phyloP scores from a whole-genome alignment of 768 basidiomycete species.

The Suillus alpinus region DNA sequence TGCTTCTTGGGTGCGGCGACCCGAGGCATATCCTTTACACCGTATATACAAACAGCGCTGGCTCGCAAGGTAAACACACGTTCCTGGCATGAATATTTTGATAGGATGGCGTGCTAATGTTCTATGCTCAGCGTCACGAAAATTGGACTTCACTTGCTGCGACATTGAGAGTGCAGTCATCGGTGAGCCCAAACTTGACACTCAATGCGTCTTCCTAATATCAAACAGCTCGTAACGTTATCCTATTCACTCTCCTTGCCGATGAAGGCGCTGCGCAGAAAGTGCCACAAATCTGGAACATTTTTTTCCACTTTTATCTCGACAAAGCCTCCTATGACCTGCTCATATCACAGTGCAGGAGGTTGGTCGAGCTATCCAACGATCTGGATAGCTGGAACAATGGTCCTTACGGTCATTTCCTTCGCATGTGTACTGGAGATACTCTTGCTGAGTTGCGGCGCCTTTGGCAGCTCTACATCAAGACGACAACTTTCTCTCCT shows the following conservation, averaged over 20 bases:
- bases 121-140: slow-evolving; percentile 18
- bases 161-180: slow-evolving; percentile 29
- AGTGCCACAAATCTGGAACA: slow-evolving; percentile 26
- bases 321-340: slow-evolving; percentile 22
- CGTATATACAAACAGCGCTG: slow-evolving; percentile 20
- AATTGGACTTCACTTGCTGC: slow-evolving; percentile 28
- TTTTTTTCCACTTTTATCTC: slow-evolving; percentile 28
- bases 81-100: not conserved
- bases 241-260: slow-evolving; percentile 27
- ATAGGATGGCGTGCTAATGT: not conserved
- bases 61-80: not conserved
- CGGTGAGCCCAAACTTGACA: slow-evolving; percentile 14
- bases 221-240: slow-evolving; percentile 25
- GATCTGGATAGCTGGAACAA: slow-evolving; percentile 22
- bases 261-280: slow-evolving; percentile 18
- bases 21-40: slow-evolving; percentile 54
- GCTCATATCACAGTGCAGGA: slow-evolving; percentile 28
- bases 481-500: slow-evolving; percentile 12
- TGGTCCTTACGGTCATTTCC: slow-evolving; percentile 25
- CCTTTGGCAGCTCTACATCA: slow-evolving; percentile 19
- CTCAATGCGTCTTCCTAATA: not conserved
- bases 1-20: slow-evolving; percentile 59
- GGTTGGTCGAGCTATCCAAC: slow-evolving; percentile 15
- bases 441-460: slow-evolving; percentile 23
- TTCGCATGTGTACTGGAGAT: slow-evolving; percentile 19